phyloP scores from a whole-genome alignment of 805 yeast genomes.

The Alloascoidea africana region DNA sequence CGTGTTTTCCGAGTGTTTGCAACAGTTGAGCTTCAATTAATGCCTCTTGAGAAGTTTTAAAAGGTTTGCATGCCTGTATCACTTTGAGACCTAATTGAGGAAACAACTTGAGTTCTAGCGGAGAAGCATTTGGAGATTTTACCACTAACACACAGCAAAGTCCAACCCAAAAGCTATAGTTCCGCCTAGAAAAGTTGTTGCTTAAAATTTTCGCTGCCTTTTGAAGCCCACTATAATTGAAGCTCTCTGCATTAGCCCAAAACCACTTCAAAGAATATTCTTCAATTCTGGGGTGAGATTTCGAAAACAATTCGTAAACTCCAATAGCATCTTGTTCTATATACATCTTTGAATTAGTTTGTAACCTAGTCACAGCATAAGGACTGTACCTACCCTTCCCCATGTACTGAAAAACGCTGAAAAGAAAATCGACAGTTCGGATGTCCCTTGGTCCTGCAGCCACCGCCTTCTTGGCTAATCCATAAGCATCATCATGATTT shows the following conservation, averaged over 20 bases:
- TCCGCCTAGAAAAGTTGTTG: slow-evolving; percentile 20
- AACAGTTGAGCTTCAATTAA: slow-evolving; percentile 42
- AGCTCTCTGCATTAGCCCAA: slow-evolving; percentile 28
- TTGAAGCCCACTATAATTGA: slow-evolving; percentile 36
- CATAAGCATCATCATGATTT: slow-evolving; percentile 9
- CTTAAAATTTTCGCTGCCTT: slow-evolving; percentile 30
- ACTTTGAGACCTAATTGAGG: slow-evolving; percentile 48
- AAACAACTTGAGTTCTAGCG: slow-evolving; percentile 33
- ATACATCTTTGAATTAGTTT: neutral
- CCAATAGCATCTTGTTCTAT: slow-evolving; percentile 16
- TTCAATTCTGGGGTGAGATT: slow-evolving; percentile 9
- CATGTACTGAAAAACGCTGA: slow-evolving; percentile 12
- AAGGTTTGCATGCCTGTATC: slow-evolving; percentile 36
- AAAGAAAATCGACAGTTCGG: slow-evolving; percentile 9
- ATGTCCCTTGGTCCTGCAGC: neutral
- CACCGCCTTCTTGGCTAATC: slow-evolving; percentile 13
- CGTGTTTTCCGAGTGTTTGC: slow-evolving; percentile 18
- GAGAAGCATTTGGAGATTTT: slow-evolving; percentile 17
- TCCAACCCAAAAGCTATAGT: slow-evolving; percentile 38
- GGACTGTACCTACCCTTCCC: slow-evolving; percentile 18
- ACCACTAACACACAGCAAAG: slow-evolving; percentile 32
- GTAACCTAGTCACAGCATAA: too few relatives aligned
- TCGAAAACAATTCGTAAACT: slow-evolving; percentile 8
- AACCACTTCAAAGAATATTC: slow-evolving; percentile 39
- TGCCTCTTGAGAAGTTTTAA: slow-evolving; percentile 45